These are phyloP conservation scores for Linnemannia hyalina DNA, from an alignment of 192 early-diverging fungal species.

Conservation along the genomic window DNA sequence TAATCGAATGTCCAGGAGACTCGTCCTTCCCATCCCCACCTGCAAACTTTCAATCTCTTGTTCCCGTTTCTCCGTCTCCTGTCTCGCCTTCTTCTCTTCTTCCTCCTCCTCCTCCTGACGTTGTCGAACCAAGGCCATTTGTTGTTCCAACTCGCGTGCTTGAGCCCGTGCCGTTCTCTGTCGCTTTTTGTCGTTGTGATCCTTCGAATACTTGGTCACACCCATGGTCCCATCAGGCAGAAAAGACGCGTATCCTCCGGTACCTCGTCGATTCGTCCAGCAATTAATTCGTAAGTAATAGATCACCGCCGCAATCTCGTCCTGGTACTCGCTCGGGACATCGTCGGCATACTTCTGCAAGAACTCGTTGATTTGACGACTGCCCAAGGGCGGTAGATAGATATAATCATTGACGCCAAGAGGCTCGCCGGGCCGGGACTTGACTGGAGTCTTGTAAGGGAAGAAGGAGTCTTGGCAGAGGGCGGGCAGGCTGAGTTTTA, in stretches of 20 bases:
- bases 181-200: background rate
- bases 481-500: too few species aligned
- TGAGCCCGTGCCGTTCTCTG: background rate
- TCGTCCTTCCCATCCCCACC: background rate
- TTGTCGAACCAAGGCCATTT: background rate
- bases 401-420: background rate
- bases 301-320: slow-evolving; percentile 20
- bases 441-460: too few species aligned
- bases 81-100: background rate
- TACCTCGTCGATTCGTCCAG: background rate
- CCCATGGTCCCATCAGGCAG: background rate
- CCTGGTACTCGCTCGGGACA: background rate
- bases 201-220: background rate
- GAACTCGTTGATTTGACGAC: background rate
- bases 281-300: background rate
- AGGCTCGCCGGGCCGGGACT: too few species aligned
- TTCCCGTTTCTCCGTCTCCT: background rate
- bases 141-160: background rate
- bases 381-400: background rate
- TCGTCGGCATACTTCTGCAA: background rate
- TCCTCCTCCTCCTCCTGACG: background rate
- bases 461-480: too few species aligned
- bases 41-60: background rate
- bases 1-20: background rate
- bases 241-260: background rate